These are phyloP conservation scores for Neofusicoccum laricinum DNA, from an alignment of 2,329 filamentous ascomycete species.

Conservation along the genomic window DNA sequence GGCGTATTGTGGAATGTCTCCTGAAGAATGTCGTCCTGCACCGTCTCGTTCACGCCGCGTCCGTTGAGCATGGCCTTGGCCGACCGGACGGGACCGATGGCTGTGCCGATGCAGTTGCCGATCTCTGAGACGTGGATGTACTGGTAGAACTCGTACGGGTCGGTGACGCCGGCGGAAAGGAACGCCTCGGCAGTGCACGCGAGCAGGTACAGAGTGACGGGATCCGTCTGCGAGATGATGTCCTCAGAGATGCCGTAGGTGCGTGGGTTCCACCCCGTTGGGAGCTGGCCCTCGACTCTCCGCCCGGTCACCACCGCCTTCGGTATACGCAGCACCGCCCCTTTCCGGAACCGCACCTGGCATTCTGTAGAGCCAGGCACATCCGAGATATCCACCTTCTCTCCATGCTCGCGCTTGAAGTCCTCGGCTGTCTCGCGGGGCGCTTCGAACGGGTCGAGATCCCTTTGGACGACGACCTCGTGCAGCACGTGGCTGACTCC, in stretches of 20 bases:
- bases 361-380: not conserved
- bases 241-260: slow-evolving; percentile 39
- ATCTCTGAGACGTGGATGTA: slow-evolving; percentile 38
- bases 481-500: slow-evolving; percentile 29
- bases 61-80: slow-evolving; percentile 29
- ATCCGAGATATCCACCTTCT: slow-evolving; percentile 28
- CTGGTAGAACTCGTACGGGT: slow-evolving; percentile 32
- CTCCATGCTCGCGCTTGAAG: slow-evolving; percentile 31
- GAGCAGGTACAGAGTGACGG: slow-evolving; percentile 33
- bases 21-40: slow-evolving; percentile 34
- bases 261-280: slow-evolving; percentile 34
- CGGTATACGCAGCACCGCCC: slow-evolving; percentile 32
- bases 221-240: slow-evolving; percentile 36
- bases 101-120: slow-evolving; percentile 34
- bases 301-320: slow-evolving; percentile 28
- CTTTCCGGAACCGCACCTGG: slow-evolving; percentile 26
- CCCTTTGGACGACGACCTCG: slow-evolving; percentile 32
- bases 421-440: slow-evolving; percentile 29
- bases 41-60: slow-evolving; percentile 27
- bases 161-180: slow-evolving; percentile 32
- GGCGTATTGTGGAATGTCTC: slow-evolving; percentile 39
- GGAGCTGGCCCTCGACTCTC: slow-evolving; percentile 35
- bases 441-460: slow-evolving; percentile 34
- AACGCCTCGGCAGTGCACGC: slow-evolving; percentile 34
- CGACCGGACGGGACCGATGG: slow-evolving; percentile 28